Evolutionary conservation across 2,329 filamentous ascomycete genomes (phyloP), one percentile per base, ranked within the genome.

Genomic region (Capronia americana): DNA sequence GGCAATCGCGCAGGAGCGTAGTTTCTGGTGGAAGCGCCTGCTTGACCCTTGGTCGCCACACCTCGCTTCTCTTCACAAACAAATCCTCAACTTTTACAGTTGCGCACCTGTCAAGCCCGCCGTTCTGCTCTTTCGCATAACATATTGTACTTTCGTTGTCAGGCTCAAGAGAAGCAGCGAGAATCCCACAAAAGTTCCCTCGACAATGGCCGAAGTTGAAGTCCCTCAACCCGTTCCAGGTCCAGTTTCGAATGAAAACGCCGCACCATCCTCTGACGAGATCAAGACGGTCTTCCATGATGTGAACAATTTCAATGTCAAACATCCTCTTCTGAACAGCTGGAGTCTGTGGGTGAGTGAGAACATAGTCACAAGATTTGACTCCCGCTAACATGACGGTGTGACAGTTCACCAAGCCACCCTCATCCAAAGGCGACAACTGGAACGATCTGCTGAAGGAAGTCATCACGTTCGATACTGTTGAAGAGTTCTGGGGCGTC

Each of bases 401-500:
- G 44, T 41, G 24, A 24, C 32, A 71, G 70, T 73, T 73, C 66
- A 69, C 66, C 53, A 71, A 67, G 74, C 77, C 73, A 56, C 67
- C 65, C 5, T 57, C 65, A 26, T 56, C 65, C 23, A 72, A 96
- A 92, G 93, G 92, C 72, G 93, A 98, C 81, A 97, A 97, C 86
- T 99, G 96, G 95, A 96, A 96, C 73, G 95, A 99, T 78, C 84
- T 98, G 69, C 84, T 99, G 70, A 99, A 99, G 84, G 93, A 99
- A 80, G 94, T 99, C 74, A 97, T 99, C 76, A 97, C 92, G 64
- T 98, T 99, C 76, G 92, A 97, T 83, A 97, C 93, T 2, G 95
- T 99, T 28, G 95, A 99, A 83, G 96, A 99, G 80, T 99, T 99
- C 82, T 99, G 95, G 95, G 95, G 95, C 67, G 92, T 99, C 78